Evolutionary conservation across 495 filamentous ascomycete species (phyloP).

Genomic region (Hamigera avellanea): DNA sequence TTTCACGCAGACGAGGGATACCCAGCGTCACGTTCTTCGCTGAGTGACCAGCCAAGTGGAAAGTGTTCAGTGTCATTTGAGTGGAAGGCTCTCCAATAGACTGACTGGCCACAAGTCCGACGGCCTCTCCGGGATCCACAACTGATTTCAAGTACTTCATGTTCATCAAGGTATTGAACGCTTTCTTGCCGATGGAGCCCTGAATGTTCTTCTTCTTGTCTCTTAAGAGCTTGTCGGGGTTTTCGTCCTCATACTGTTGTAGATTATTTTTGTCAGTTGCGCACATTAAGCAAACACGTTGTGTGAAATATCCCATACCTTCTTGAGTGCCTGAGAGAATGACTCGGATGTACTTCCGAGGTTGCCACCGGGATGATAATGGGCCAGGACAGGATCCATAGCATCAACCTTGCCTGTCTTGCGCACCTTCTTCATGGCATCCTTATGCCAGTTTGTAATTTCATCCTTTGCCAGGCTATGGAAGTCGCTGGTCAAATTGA

Average conservation of each 20-base stretch:
- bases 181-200: constrained; percentile 52
- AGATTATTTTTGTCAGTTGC: constrained; percentile 16
- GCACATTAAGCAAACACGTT: too few relatives aligned
- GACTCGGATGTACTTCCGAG: constrained; percentile 82
- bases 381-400: constrained; percentile 65
- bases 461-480: constrained; percentile 40
- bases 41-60: constrained; percentile 97
- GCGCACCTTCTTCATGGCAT: constrained; percentile 65
- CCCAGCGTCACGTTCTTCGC: constrained; percentile 98
- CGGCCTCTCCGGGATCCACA: constrained; percentile 95
- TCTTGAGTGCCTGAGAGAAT: constrained; percentile 55
- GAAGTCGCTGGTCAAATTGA: constrained; percentile 40
- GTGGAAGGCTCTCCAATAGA: constrained; percentile 95
- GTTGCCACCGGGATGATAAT: constrained; percentile 62
- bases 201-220: constrained; percentile 57
- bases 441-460: constrained; percentile 47
- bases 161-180: constrained; percentile 70
- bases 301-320: constrained; percentile 24
- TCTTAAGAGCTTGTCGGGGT: constrained; percentile 63
- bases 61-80: constrained; percentile 99
- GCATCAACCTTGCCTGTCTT: constrained; percentile 55
- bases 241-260: constrained; percentile 59
- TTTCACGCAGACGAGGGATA: constrained; percentile 95
- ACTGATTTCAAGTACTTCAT: constrained; percentile 88
- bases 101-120: constrained; percentile 93